A percentile compares a stretch with the other conserved stretches of the same genome.
Conservation (phyloP, 495 filamentous ascomycete species). For the Aspergillus panamensis region DNA sequence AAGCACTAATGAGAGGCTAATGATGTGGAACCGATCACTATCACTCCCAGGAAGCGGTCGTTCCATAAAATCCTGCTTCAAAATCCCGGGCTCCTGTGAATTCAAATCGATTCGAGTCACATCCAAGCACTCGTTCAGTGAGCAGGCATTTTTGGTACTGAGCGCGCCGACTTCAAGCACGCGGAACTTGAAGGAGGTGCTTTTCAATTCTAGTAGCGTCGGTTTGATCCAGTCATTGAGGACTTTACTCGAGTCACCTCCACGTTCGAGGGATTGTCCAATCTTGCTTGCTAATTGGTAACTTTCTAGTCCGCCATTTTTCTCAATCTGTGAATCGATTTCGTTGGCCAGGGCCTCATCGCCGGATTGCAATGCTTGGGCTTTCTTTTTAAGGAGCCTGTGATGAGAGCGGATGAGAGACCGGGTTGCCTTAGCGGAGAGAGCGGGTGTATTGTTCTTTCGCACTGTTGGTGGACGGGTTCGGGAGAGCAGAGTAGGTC, state of each 20-base stretch:
- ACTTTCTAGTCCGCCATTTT: slow-evolving; percentile 70
- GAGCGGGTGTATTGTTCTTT: slow-evolving; percentile 46
- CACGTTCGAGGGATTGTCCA: slow-evolving; percentile 78
- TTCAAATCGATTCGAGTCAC: slow-evolving; percentile 88
- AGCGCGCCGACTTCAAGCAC: slow-evolving; percentile 91
- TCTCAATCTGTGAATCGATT: slow-evolving; percentile 58
- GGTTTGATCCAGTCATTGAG: slow-evolving; percentile 81
- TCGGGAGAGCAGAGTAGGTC: slow-evolving; percentile 55
- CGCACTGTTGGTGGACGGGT: slow-evolving; percentile 61
- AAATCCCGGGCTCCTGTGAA: slow-evolving; percentile 74
- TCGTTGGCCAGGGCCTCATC: slow-evolving; percentile 53
- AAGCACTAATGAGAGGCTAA: slow-evolving; percentile 90
- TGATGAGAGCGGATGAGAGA: slow-evolving; percentile 83
- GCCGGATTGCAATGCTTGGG: slow-evolving; percentile 60
- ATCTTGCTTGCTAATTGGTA: slow-evolving; percentile 90
- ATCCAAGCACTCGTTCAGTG: slow-evolving; percentile 62
- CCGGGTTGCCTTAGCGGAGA: slow-evolving; percentile 78
- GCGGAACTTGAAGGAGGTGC: slow-evolving; percentile 39
- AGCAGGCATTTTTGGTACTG: slow-evolving; percentile 79
- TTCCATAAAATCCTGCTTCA: slow-evolving; percentile 92
- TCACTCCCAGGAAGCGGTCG: slow-evolving; percentile 63
- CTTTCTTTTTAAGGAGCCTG: slow-evolving; percentile 70
- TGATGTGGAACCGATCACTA: slow-evolving; percentile 72
- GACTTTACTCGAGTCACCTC: slow-evolving; percentile 84
- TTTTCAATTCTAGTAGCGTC: slow-evolving; percentile 27